Conservation (phyloP, 495 filamentous ascomycete genomes). For the Hypomontagnella monticulosa region DNA sequence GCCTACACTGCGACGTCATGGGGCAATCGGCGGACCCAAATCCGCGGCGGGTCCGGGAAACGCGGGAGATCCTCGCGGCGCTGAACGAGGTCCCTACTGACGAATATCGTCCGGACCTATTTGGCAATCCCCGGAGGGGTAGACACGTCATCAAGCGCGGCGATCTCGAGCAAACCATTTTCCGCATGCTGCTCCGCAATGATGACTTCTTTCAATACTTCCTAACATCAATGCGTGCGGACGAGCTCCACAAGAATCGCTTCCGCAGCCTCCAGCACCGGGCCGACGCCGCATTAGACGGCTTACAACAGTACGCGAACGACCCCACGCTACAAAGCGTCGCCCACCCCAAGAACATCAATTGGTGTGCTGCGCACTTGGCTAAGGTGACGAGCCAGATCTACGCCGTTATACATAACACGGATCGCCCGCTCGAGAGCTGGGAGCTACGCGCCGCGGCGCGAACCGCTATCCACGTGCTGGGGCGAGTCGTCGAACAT, state of each 20-base stretch:
- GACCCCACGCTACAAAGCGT: slow-evolving; percentile 26
- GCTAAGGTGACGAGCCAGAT: slow-evolving; percentile 48
- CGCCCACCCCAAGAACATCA: slow-evolving; percentile 27
- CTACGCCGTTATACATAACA: slow-evolving; percentile 46
- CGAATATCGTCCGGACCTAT: slow-evolving; percentile 53
- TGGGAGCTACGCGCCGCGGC: slow-evolving; percentile 52
- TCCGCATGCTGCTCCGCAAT: slow-evolving; percentile 57
- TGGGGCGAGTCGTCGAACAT: slow-evolving; percentile 48
- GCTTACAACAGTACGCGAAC: slow-evolving; percentile 46
- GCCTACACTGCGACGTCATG: slow-evolving; percentile 53
- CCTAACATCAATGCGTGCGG: slow-evolving; percentile 47
- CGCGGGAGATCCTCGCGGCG: slow-evolving; percentile 56
- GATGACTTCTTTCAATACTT: slow-evolving; percentile 56
- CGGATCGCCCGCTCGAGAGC: slow-evolving; percentile 46
- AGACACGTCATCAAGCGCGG: slow-evolving; percentile 47
- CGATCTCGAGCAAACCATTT: slow-evolving; percentile 57
- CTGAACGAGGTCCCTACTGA: slow-evolving; percentile 48
- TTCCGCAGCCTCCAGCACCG: slow-evolving; percentile 53
- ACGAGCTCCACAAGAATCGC: slow-evolving; percentile 51
- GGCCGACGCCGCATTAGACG: slow-evolving; percentile 50
- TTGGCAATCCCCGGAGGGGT: slow-evolving; percentile 36
- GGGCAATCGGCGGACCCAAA: slow-evolving; percentile 45
- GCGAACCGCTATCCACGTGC: slow-evolving; percentile 51
- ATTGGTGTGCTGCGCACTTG: slow-evolving; percentile 55
- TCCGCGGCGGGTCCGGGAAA: slow-evolving; percentile 49